Conservation (phyloP, 2,329 filamentous ascomycete species). For the Bipolaris cookei region DNA sequence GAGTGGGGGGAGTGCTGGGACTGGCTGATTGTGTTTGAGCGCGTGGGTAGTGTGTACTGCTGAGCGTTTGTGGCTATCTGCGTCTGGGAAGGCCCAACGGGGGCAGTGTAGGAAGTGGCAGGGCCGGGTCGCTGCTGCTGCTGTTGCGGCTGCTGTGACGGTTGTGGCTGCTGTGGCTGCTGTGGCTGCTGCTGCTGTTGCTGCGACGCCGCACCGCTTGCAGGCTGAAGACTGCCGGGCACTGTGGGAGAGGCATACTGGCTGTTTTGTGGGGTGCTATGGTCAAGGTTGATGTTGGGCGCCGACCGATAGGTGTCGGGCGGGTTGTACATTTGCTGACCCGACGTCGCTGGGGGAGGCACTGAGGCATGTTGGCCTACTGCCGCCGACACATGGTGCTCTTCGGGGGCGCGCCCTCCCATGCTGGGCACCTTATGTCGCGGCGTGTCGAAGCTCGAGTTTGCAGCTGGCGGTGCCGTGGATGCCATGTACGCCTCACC, state of each 20-base stretch:
- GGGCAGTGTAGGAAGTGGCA: constrained; percentile 63
- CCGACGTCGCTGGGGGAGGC: constrained; percentile 47
- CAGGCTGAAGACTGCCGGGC: constrained; percentile 65
- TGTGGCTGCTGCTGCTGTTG: constrained; percentile 10
- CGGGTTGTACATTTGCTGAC: constrained; percentile 54
- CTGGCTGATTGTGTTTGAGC: constrained; percentile 68
- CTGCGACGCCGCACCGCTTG: constrained; percentile 49
- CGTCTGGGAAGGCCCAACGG: constrained; percentile 64
- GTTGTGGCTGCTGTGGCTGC: constrained; percentile 32
- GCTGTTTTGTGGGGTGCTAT: constrained; percentile 56
- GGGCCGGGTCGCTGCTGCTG: constrained; percentile 59
- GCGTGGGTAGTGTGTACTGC: constrained; percentile 69
- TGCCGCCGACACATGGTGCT: constrained; percentile 61
- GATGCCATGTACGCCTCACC: constrained; percentile 27
- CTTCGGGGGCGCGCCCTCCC: constrained; percentile 58
- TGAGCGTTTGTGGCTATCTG: constrained; percentile 59
- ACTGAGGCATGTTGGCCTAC: constrained; percentile 34
- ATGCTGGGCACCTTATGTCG: constrained; percentile 55
- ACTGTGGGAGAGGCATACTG: constrained; percentile 57
- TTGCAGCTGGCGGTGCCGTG: constrained; percentile 44
- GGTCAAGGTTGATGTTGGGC: constrained; percentile 66
- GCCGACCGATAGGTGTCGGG: constrained; percentile 57
- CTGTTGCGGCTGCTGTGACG: constrained; percentile 5
- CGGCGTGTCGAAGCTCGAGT: constrained; percentile 59
- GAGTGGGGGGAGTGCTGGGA: constrained; percentile 50